Evolutionary conservation across 768 basidiomycete genomes (phyloP), one percentile per base, ranked within the genome.

Genomic region (Tulasnella sp.): DNA sequence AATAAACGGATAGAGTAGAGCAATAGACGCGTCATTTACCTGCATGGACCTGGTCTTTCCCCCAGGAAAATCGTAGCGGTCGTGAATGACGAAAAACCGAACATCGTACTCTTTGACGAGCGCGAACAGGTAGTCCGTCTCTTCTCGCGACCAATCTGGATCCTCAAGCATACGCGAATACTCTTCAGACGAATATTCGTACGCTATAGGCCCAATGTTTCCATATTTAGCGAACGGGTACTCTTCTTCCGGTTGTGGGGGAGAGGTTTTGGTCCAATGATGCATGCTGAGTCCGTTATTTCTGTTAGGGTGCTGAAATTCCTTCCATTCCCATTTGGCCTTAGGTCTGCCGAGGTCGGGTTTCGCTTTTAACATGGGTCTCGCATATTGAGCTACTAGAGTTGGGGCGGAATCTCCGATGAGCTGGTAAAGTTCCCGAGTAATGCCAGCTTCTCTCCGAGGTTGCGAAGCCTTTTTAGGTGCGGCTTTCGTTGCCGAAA

Each of bases 351-450:
- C 88, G 29, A 91, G 82, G 74, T 88, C 90, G 3, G 93, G 92
- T 75, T 92, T 90, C 80, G 94, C 90, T 78, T 95, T 95, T 72
- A 95, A 85, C 70, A 89, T 87, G 40, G 92, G 91, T 78, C 92
- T 91, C 34, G 89, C 84, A 73, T 89, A 85, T 76, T 91, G 89
- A 39, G 91, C 86, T 0, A 89, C 90, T 65, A 98, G 85, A 1
- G 90, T 88, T 0, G 96, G 95, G 12, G 91, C 90, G 64, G 92
- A 91, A 73, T 93, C 89, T n/a, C 96, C 96, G 75, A 99, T 98
- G 73, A 99, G 87, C 0, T 91, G 89, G 81, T 91, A 98, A 1
- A 99, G 85, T 80, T 98, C 95, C 76, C 95, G 84, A 0, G 94
- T 90, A 74, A 98, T 95, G 22, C 96, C 95, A 22, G 94, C 92